Evolutionary conservation across 768 basidiomycete species (phyloP), one percentile per base, ranked within the genome.

Genomic region (Pisolithus marmoratus): DNA sequence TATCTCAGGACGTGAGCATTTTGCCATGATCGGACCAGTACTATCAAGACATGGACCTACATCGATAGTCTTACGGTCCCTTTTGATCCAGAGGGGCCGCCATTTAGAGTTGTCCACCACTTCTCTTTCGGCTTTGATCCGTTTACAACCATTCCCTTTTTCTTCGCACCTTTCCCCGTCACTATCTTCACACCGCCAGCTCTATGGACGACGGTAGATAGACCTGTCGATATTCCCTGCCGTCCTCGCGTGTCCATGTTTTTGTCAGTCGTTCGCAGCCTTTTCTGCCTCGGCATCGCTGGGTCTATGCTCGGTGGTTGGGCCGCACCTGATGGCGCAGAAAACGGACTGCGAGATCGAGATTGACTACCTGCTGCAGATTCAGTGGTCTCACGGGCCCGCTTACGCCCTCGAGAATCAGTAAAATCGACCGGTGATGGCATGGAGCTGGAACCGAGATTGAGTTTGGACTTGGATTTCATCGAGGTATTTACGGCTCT

Each of bases 221-320:
- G 60, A 3, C 84, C 83, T 0, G 82, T 85, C 53, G 83, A 85
- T 15, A 87, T 71, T 7, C 83, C 82, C 54, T 82, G 84, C 54
- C 76, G 69, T 4, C 82, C 83, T 23, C 80, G 43, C 9, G 0
- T 6, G 17, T n/a, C 78, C 78, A 78, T 23, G 78, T 76, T 54
- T 72, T 75, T 15, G 44, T 22, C 12, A 19, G 12, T 19, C 15
- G 12, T 45, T 45, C 15, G 34, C 23, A 12, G 14, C 7, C 17
- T 20, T 15, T 23, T 50, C 59, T 27, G 14, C 50, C 41, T 26
- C 29, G 2, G 47, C n/a, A 20, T 3, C 20, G 17, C 29, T 17
- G 8, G 9, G 24, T 22, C 24, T 23, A 23, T 43, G 24, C 44
- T 52, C 24, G 2, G 36, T 19, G 14, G 5, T 12, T 19, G 36